Evolutionary conservation across 106 monocot genomes (phyloP).

Genomic region (Allium sativum): DNA sequence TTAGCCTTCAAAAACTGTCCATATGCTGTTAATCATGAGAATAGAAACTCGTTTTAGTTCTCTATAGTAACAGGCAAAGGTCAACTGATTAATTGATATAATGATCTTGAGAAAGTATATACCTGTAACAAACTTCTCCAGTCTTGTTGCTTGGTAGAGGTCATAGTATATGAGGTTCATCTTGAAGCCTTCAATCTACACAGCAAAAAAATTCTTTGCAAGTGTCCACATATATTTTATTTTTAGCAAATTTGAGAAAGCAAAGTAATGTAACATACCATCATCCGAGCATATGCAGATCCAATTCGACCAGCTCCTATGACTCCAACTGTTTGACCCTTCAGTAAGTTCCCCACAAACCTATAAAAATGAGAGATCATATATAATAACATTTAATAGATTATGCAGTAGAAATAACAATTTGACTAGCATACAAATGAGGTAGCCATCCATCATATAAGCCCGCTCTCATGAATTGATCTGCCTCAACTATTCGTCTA

Average conservation of each 20-base stretch:
- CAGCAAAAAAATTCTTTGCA: too few relatives aligned
- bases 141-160: slow-evolving; percentile 86
- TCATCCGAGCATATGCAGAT: slow-evolving; percentile 99
- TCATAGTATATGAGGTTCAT: slow-evolving; percentile 99
- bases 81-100: background rate
- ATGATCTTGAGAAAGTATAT: slow-evolving; percentile 4
- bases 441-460: slow-evolving; percentile 98
- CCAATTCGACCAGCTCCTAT: slow-evolving; percentile 98
- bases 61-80: background rate
- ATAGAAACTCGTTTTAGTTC: background rate
- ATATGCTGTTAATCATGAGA: slow-evolving; percentile 46
- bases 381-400: background rate
- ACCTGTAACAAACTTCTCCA: slow-evolving; percentile 99
- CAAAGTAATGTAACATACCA: slow-evolving; percentile 32
- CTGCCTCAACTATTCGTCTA: slow-evolving; percentile 93
- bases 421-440: slow-evolving; percentile 42
- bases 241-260: background rate
- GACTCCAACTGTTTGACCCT: slow-evolving; percentile 96
- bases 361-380: slow-evolving; percentile 14
- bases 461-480: slow-evolving; percentile 96
- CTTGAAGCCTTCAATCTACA: slow-evolving; percentile 95
- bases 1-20: slow-evolving; percentile 84
- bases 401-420: background rate
- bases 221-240: background rate
- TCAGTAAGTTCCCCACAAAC: slow-evolving; percentile 94